A percentile compares a stretch with the other conserved stretches of the same genome.
phyloP scores from a whole-genome alignment of 192 early-diverging fungal genomes.

The Gonapodya sp. region DNA sequence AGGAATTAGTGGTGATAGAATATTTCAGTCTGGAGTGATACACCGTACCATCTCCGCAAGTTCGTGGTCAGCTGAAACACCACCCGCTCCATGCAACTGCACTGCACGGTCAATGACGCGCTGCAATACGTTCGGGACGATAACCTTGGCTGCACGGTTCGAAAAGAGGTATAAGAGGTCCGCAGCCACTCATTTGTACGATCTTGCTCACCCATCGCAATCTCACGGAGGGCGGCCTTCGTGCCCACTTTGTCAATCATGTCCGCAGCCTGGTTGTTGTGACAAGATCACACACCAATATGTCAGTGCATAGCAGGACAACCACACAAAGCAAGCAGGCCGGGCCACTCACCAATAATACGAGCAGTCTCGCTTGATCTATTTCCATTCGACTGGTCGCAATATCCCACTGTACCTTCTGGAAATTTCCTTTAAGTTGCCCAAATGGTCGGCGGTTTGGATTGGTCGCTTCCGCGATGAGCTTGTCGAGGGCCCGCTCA shows the following conservation, averaged over 20 bases:
- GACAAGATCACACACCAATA: no score
- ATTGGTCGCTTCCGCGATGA: constrained; percentile 71
- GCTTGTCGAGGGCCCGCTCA: constrained; percentile 81
- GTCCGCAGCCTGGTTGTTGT: constrained; percentile 57
- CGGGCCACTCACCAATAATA: constrained; percentile 36
- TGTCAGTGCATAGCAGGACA: no score
- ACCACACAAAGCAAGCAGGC: neutral
- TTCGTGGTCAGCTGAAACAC: constrained; percentile 75
- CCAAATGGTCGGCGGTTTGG: constrained; percentile 78
- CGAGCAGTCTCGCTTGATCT: constrained; percentile 83
- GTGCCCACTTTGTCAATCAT: constrained; percentile 80
- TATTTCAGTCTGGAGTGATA: constrained; percentile 75
- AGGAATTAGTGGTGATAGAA: constrained; percentile 55
- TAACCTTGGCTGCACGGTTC: constrained; percentile 11
- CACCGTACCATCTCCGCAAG: constrained; percentile 73
- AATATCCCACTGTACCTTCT: constrained; percentile 70
- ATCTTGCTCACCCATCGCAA: constrained; percentile 86
- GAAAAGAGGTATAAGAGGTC: neutral
- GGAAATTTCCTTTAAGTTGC: constrained; percentile 71
- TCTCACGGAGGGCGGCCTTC: constrained; percentile 84
- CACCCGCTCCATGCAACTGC: constrained; percentile 88
- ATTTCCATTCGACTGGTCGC: constrained; percentile 81
- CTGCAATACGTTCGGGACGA: constrained; percentile 70
- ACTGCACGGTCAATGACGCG: constrained; percentile 82
- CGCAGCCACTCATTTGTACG: neutral